Evolutionary conservation across 1,284 basidiomycete species (phyloP), one percentile per base, ranked within the genome.

Genomic region (Sutorius eximius): DNA sequence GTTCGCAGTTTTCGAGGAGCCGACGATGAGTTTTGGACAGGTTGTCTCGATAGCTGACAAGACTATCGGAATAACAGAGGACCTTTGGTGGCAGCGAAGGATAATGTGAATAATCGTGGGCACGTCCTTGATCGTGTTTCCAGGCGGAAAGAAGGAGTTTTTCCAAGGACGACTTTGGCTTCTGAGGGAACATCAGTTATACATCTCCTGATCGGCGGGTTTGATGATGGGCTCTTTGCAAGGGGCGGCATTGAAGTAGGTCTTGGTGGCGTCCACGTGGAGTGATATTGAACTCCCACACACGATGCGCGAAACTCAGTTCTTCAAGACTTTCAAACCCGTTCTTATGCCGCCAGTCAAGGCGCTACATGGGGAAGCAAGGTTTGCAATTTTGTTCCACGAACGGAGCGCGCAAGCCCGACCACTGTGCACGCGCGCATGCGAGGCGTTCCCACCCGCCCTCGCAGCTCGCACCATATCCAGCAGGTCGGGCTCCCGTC

Each of bases 1-100:
- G 52, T 46, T 61, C 58, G 12, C 60, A 61, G n/a, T 13, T 42
- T 27, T 57, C 52, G 15, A 60, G 46, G 11, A 61, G 47, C 22
- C 36, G 60, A n/a, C n/a, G n/a, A n/a, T n/a, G n/a, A n/a, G n/a
- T n/a, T 32, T 5, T 58, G 8, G 22, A 44, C 27, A 1, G 54
- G 24, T 22, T 13, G 27, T 45, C 59, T 12, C 27, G 40, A 9
- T 5, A 24, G 5, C 22, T 20, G 13, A 30, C 2, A 22, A 34
- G 40, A 40, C 27, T 33, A 20, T 42, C 34, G 16, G 61, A 45
- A 27, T 49, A 4, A 18, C 61, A 61, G 16, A 60, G 61, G 8
- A 63, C 49, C 40, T 41, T 49, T n/a, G 54, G 61, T 20, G 38
- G 48, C 9, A 20, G 24, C 11, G 54, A 40, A 10, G 42, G 40